Evolutionary conservation across 805 yeast genomes (phyloP), one percentile per base, ranked within the genome.

Genomic region (Kuraishia floccosa): DNA sequence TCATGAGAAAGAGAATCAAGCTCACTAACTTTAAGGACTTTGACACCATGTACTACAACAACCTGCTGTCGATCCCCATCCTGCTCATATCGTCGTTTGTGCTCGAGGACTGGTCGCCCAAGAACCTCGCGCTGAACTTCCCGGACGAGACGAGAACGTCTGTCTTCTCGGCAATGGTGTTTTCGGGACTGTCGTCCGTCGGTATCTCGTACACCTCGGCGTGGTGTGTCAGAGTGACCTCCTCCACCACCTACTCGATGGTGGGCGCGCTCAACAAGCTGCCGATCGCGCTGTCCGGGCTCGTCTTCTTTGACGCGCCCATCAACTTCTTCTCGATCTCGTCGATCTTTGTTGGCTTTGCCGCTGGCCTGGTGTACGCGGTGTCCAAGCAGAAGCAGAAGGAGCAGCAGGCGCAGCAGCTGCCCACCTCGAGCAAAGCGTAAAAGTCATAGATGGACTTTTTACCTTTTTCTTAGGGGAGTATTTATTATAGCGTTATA

Each of bases 171-270:
- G 77, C 85, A 46, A 87, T 91, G 95, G 49, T 91, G 39, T 71
- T 89, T 52, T 84, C 96, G 23, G 98, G 98, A 58, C 72, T 83
- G 44, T 79, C 94, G 27, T 80, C 96, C 20, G 94, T 91, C 32
- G 96, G 94, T 64, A 91, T 91, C 55, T 89, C 97, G 27, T 91
- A 91, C 73, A 85, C 96, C 60, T 86, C 97, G 9, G 98, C 96
- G 39, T 91, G 98, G 98, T 91, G 98, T 73, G 94, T 91, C 42
- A 84, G 98, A 65, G 97, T 91, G 41, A 91, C 98, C 27, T 85
- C 96, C 15, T 87, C 97, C 17, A 91, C 98, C 34, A 91, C 98
- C 34, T 91, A 91, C 66, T 85, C 96, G 33, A 91, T 91, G 98
- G 97, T 91, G 36, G 98, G 98, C 58, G 98, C 98, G 33, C 73